A percentile compares a stretch with the other conserved stretches of the same genome.
These are phyloP conservation scores for Fusarium nygamai DNA, from an alignment of 2,329 filamentous ascomycete genomes.

Conservation along the genomic window DNA sequence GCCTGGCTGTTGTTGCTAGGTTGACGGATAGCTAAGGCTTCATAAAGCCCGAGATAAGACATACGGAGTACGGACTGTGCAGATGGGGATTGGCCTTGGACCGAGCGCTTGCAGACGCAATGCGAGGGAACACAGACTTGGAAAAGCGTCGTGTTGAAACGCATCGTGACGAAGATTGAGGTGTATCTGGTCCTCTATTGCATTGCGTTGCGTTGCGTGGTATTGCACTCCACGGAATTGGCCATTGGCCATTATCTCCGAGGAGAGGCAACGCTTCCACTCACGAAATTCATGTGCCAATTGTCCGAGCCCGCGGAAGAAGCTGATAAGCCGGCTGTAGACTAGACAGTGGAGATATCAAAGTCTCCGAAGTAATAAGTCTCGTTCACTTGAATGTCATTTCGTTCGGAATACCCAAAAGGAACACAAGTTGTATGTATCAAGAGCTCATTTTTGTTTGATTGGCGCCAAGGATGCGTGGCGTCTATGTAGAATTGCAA, in stretches of 20 bases:
- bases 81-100: constrained; percentile 15
- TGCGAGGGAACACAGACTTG: constrained; percentile 24
- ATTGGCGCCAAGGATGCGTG: constrained; percentile 27
- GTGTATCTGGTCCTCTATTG: constrained; percentile 2
- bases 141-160: constrained; percentile 17
- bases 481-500: constrained; percentile 16
- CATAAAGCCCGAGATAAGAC: constrained; percentile 24
- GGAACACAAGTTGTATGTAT: background rate
- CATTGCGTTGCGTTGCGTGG: constrained; percentile 8
- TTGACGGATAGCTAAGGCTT: constrained; percentile 6
- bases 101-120: constrained; percentile 16
- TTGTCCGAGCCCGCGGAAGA: background rate
- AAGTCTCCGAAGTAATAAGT: constrained; percentile 9
- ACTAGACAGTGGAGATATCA: background rate
- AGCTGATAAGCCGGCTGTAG: constrained; percentile 7
- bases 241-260: background rate
- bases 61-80: constrained; percentile 18
- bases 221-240: background rate
- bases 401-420: constrained; percentile 9
- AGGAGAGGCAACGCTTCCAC: background rate
- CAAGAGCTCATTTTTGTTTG: constrained; percentile 1
- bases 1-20: background rate
- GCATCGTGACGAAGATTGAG: constrained; percentile 29
- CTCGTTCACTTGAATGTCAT: background rate
- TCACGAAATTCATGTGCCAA: constrained; percentile 11